Conservation (phyloP, 306 rosid genomes). For the Malus orientalis region DNA sequence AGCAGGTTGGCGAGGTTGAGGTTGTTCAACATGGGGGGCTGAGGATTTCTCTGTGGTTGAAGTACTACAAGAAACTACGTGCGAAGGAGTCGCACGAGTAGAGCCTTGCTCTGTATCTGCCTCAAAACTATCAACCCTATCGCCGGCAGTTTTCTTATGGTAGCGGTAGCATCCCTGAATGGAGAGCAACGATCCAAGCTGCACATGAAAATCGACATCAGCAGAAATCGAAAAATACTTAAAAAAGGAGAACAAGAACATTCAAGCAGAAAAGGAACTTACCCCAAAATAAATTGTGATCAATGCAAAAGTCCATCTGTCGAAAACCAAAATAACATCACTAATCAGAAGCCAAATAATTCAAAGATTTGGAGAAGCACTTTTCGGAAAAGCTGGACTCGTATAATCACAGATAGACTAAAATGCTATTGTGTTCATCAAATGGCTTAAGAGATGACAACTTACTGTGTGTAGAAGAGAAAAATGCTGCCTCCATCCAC, state of each 20-base stretch:
- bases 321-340: constrained; percentile 14
- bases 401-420: not conserved
- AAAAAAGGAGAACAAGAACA: not conserved
- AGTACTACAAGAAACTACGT: constrained; percentile 19
- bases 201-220: constrained; percentile 11
- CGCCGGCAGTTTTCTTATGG: constrained; percentile 76
- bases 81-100: constrained; percentile 20
- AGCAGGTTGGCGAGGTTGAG: constrained; percentile 48
- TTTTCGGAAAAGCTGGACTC: not conserved
- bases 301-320: constrained; percentile 88
- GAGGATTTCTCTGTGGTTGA: constrained; percentile 31
- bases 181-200: constrained; percentile 87
- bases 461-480: constrained; percentile 84
- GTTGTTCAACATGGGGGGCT: constrained; percentile 24
- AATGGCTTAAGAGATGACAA: constrained; percentile 7
- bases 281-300: constrained; percentile 94
- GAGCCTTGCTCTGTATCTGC: constrained; percentile 63
- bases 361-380: not conserved
- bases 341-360: not conserved
- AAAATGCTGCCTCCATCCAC: constrained; percentile 69
- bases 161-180: constrained; percentile 69
- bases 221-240: not conserved
- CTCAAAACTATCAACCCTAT: constrained; percentile 69
- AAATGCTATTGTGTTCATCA: not conserved
- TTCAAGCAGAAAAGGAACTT: constrained; percentile 16